Evolutionary conservation across 2,329 filamentous ascomycete species (phyloP).

Genomic region (Lanzia echinophila): DNA sequence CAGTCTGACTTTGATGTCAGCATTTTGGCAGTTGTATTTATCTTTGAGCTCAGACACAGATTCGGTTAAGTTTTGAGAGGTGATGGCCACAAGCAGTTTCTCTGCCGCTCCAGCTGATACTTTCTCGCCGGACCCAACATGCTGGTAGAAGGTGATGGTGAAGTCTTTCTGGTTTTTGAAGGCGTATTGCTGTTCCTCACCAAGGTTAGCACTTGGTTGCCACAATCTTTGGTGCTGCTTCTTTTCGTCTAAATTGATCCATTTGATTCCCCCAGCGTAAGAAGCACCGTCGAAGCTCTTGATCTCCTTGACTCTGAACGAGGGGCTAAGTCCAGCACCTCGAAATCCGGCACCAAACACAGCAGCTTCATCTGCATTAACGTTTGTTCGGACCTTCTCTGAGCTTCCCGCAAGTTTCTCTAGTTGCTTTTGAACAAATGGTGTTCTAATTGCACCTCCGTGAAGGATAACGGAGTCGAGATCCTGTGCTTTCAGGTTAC

Average conservation of each 20-base stretch:
- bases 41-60: constrained; percentile 73
- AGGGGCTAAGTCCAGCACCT: constrained; percentile 83
- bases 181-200: constrained; percentile 74
- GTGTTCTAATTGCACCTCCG: constrained; percentile 82
- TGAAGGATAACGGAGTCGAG: constrained; percentile 89
- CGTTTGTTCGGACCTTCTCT: constrained; percentile 82
- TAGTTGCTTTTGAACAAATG: constrained; percentile 86
- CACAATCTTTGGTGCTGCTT: constrained; percentile 76
- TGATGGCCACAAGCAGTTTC: constrained; percentile 56
- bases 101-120: constrained; percentile 42
- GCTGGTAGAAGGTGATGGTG: constrained; percentile 71
- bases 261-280: constrained; percentile 71
- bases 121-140: constrained; percentile 44
- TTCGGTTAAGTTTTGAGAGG: constrained; percentile 79
- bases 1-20: constrained; percentile 75
- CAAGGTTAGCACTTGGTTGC: constrained; percentile 67
- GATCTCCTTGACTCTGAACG: constrained; percentile 98
- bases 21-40: constrained; percentile 63
- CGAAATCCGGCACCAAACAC: constrained; percentile 95
- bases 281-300: constrained; percentile 68
- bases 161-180: constrained; percentile 82
- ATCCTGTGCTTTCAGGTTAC: constrained; percentile 69
- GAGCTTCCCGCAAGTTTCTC: constrained; percentile 65
- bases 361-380: constrained; percentile 94
- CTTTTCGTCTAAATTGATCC: constrained; percentile 62